Conservation (phyloP, 805 yeast genomes). For the Cyberlindnera meyerae region DNA sequence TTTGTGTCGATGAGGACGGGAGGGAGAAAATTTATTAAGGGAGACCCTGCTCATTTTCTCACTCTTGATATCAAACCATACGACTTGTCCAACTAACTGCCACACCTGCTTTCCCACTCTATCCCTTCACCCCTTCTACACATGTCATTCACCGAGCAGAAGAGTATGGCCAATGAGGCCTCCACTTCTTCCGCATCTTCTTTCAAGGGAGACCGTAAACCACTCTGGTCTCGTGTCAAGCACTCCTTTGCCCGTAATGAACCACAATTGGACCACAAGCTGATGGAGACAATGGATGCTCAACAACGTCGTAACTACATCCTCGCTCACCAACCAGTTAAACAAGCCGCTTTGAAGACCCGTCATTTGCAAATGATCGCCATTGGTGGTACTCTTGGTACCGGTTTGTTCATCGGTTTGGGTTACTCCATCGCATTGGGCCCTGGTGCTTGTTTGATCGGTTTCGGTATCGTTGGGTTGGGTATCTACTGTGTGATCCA, state of each 20-base stretch:
- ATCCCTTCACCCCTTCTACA: not conserved
- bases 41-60: too few relatives aligned
- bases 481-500: slow-evolving; percentile 59
- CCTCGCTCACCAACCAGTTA: slow-evolving; percentile 33
- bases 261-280: slow-evolving; percentile 16
- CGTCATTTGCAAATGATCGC: slow-evolving; percentile 66
- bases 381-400: slow-evolving; percentile 69
- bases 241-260: slow-evolving; percentile 24
- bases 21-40: too few relatives aligned
- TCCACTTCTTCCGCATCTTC: not conserved
- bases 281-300: slow-evolving; percentile 19
- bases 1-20: too few relatives aligned
- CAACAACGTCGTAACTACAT: slow-evolving; percentile 24
- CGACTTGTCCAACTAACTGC: too few relatives aligned
- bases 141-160: slow-evolving; percentile 6
- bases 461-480: slow-evolving; percentile 48
- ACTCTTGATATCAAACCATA: too few relatives aligned
- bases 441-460: slow-evolving; percentile 64
- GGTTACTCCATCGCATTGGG: slow-evolving; percentile 53
- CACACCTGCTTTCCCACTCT: too few relatives aligned
- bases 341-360: slow-evolving; percentile 36
- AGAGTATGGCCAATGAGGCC: not conserved
- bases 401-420: slow-evolving; percentile 64
- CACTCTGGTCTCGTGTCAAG: slow-evolving; percentile 1
- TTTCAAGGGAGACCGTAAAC: not conserved